phyloP scores from a whole-genome alignment of 225 moss, liverwort and hornwort genomes.

The Bryoerythrophyllum caledonicum region DNA sequence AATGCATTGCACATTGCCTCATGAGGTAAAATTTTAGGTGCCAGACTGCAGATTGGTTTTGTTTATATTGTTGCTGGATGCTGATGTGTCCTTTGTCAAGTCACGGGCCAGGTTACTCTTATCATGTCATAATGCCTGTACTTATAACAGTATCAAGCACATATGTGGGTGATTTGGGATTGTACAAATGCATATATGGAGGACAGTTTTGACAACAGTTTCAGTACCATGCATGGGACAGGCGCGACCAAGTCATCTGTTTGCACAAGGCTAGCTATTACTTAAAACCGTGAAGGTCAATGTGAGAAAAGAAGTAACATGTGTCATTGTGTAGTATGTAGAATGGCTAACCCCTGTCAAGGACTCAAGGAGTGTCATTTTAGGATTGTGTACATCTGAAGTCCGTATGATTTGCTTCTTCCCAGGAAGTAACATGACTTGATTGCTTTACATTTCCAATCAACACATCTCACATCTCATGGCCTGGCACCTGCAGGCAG shows the following conservation, averaged over 20 bases:
- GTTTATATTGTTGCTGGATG: constrained; percentile 13
- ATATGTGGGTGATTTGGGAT: constrained; percentile 38
- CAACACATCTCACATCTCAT: neutral
- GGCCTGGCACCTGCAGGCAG: too few species aligned
- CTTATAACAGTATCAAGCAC: constrained; percentile 42
- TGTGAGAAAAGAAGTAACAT: constrained; percentile 15
- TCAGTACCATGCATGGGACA: constrained; percentile 26
- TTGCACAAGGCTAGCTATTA: constrained; percentile 8
- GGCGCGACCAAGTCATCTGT: constrained; percentile 29
- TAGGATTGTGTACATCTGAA: neutral
- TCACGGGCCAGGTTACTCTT: constrained; percentile 21
- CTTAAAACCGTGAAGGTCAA: constrained; percentile 5
- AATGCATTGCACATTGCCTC: constrained; percentile 43
- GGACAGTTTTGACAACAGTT: constrained; percentile 36
- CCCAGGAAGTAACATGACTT: neutral
- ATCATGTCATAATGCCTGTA: constrained; percentile 30
- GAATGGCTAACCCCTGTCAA: too few species aligned
- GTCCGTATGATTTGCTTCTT: neutral
- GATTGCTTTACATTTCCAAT: neutral
- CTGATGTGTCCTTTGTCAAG: constrained; percentile 29
- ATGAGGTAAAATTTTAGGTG: constrained; percentile 2
- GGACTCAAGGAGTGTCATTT: neutral
- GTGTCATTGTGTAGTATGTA: neutral
- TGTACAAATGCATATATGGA: constrained; percentile 25
- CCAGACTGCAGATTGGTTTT: constrained; percentile 17